Evolutionary conservation across 768 basidiomycete genomes (phyloP).

Genomic region (Clathrus columnatus): DNA sequence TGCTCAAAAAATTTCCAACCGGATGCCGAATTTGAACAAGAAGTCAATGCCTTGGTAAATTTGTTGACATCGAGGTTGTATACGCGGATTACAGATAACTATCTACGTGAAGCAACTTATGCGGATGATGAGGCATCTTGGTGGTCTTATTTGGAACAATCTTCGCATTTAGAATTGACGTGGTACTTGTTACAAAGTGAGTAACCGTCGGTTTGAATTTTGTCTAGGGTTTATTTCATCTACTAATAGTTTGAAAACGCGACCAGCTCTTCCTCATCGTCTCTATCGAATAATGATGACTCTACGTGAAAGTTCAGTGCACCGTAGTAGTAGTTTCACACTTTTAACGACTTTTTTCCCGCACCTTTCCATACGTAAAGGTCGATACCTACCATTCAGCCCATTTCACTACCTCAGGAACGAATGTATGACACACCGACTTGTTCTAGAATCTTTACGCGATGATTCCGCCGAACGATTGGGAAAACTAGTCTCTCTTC

Average conservation of each 20-base stretch:
- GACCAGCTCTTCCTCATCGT: neutral
- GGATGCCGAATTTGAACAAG: neutral
- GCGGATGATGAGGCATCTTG: neutral
- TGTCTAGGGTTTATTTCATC: neutral
- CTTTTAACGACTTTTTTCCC: slow-evolving; percentile 44
- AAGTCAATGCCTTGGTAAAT: neutral
- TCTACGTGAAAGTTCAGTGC: neutral
- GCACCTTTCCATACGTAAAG: slow-evolving; percentile 35
- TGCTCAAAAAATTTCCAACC: too few relatives aligned
- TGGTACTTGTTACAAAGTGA: neutral
- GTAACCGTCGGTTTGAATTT: neutral
- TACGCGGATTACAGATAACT: neutral
- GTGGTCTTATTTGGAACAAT: neutral
- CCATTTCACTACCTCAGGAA: slow-evolving; percentile 58
- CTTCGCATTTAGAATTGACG: neutral
- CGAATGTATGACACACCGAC: slow-evolving; percentile 57
- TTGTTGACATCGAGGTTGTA: neutral
- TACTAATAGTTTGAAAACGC: too few relatives aligned
- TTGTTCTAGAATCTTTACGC: slow-evolving; percentile 51
- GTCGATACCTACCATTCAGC: slow-evolving; percentile 28
- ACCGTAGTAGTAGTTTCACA: neutral
- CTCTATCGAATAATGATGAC: neutral
- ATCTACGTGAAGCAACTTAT: neutral
- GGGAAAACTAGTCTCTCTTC: slow-evolving; percentile 50
- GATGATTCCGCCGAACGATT: slow-evolving; percentile 61